phyloP scores from a whole-genome alignment of 176 grass and related monocot genomes.

The Alopecurus myosuroides region DNA sequence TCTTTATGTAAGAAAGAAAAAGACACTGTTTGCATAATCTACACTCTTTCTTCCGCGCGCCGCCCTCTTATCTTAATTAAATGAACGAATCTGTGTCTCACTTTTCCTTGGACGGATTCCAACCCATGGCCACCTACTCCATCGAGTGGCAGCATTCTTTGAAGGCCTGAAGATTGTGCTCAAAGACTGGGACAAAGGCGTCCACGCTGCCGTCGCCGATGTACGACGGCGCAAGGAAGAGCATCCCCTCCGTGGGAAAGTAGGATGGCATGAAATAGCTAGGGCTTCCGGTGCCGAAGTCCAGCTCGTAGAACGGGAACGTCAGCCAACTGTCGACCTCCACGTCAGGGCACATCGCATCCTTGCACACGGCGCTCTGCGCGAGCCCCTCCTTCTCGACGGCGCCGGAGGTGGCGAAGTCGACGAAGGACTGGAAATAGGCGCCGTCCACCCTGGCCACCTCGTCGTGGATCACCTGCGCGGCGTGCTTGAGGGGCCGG shows the following conservation, averaged over 20 bases:
- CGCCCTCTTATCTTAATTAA: neutral
- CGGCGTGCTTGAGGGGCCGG: constrained; percentile 44
- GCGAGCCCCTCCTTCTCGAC: constrained; percentile 38
- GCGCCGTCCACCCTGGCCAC: constrained; percentile 41
- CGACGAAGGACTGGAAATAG: constrained; percentile 77
- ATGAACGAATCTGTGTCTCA: neutral
- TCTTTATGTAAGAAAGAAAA: too few species aligned
- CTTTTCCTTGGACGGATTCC: neutral
- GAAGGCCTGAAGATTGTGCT: constrained; percentile 54
- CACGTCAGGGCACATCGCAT: constrained; percentile 54
- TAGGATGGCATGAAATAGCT: constrained; percentile 80
- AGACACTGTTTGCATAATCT: too few species aligned
- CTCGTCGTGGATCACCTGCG: constrained; percentile 51
- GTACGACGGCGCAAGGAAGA: constrained; percentile 56
- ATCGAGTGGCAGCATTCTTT: constrained; percentile 50
- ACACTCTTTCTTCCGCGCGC: too few species aligned
- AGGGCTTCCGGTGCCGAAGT: constrained; percentile 60
- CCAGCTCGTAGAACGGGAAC: constrained; percentile 71
- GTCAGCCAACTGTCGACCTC: constrained; percentile 79
- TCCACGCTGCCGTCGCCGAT: constrained; percentile 71
- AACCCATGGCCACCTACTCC: constrained; percentile 19
- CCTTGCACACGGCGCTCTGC: constrained; percentile 28
- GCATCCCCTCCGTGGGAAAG: constrained; percentile 57
- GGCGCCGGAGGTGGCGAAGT: constrained; percentile 53
- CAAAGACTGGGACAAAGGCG: constrained; percentile 62